Evolutionary conservation across 202 grass and related monocot genomes (phyloP), one percentile per base, ranked within the genome.

Genomic region (Zizania palustris): DNA sequence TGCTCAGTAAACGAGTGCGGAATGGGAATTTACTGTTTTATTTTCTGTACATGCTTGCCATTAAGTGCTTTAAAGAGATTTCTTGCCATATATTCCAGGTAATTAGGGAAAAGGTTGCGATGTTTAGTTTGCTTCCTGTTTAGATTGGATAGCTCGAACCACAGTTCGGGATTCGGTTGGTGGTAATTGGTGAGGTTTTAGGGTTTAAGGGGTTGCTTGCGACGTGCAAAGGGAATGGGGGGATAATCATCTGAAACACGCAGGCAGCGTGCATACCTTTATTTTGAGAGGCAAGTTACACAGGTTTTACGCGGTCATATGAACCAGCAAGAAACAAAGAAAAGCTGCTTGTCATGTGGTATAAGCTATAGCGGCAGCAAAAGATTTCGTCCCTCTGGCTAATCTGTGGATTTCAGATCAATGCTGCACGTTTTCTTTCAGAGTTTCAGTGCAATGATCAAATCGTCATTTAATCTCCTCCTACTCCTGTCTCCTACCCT

Each of bases 161-260:
- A 18, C 28, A 63, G 40, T 70, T 81, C 20, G 7, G 7, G 19
- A 5, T 54, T 81, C 60, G 34, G 48, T 9, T 14, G 13, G 15
- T 61, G 13, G 6, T 6, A 48, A 22, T 28, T 45, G 12, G 9
- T 15, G 56, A 69, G 36, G 55, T 65, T 65, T 72, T 64, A 15
- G 14, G 15, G 75, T 63, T 79, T 83, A 5, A 18, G 53, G 34
- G 57, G 7, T 69, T 87, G 76, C 67, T 36, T 83, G 11, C 63
- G 37, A 38, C 16, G 37, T 1, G 38, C 63, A 10, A 61, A 69
- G 36, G 54, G 13, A 54, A 67, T 16, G 36, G 43, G 14, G 14
- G 42, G 2, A 22, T 21, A n/a, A n/a, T 45, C 5, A 18, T 45
- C 63, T 43, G 37, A 53, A 78, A 37, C 73, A 63, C 44, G 65